Evolutionary conservation across 176 grass and related monocot species (phyloP).

Genomic region (Thalia dealbata): DNA sequence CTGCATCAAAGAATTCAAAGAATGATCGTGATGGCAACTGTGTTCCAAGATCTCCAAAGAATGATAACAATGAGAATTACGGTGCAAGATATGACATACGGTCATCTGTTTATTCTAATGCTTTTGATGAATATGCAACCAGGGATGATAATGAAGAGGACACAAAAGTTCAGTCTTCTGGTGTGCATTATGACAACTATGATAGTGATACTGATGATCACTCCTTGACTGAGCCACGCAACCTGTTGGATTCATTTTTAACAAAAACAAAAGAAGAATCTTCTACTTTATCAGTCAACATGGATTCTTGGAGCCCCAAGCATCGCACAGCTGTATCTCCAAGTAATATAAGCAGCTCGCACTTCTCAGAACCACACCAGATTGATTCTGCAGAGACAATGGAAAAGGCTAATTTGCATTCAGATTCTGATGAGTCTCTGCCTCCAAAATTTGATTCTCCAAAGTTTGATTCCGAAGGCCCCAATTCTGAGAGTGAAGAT

Average conservation of each 20-base stretch:
- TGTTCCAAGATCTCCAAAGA: not conserved
- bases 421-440: slow-evolving; percentile 29
- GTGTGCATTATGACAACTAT: slow-evolving; percentile 53
- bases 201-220: slow-evolving; percentile 49
- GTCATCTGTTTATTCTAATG: slow-evolving; percentile 23
- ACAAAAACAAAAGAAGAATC: slow-evolving; percentile 36
- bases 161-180: slow-evolving; percentile 26
- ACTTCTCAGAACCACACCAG: not conserved
- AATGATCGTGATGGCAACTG: not conserved
- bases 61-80: not conserved
- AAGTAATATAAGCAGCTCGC: slow-evolving; percentile 26
- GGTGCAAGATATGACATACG: slow-evolving; percentile 1
- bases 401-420: slow-evolving; percentile 19
- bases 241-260: slow-evolving; percentile 44
- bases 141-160: slow-evolving; percentile 25
- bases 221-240: not conserved
- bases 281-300: slow-evolving; percentile 18
- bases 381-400: slow-evolving; percentile 29
- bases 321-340: slow-evolving; percentile 35
- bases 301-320: slow-evolving; percentile 26
- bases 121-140: slow-evolving; percentile 22
- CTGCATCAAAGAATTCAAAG: not conserved
- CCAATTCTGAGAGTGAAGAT: slow-evolving; percentile 44
- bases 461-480: slow-evolving; percentile 69
- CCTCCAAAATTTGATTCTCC: slow-evolving; percentile 67